Evolutionary conservation across 192 early-diverging fungal species (phyloP).

Genomic region (Coemansia sp.): DNA sequence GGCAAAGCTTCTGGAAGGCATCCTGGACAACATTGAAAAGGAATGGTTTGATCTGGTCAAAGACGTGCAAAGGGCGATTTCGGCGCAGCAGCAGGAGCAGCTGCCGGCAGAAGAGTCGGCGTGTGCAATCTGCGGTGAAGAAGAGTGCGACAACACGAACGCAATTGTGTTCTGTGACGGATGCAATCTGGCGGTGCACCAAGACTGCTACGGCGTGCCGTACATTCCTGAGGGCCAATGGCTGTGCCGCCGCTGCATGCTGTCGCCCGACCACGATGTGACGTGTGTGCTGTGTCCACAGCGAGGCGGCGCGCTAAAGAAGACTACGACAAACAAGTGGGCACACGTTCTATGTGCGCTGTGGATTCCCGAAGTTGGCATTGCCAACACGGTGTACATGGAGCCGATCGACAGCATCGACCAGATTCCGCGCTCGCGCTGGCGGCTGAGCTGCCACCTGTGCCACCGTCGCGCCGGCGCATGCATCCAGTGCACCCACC

Average conservation of each 20-base stretch:
- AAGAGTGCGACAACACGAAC: constrained; percentile 99
- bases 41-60: constrained; percentile 95
- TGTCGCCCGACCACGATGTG: constrained; percentile 86
- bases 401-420: constrained; percentile 95
- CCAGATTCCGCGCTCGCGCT: constrained; percentile 83
- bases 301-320: constrained; percentile 93
- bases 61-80: constrained; percentile 69
- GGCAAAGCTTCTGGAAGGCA: constrained; percentile 69
- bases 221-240: constrained; percentile 99
- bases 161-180: constrained; percentile 99
- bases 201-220: constrained; percentile 99
- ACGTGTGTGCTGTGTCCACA: constrained; percentile 91
- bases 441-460: constrained; percentile 84
- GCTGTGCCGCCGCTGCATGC: constrained; percentile 97
- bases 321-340: constrained; percentile 91
- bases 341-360: constrained; percentile 93
- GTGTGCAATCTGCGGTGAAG: constrained; percentile 95
- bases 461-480: constrained; percentile 82
- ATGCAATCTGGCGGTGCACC: constrained; percentile 98
- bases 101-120: constrained; percentile 77
- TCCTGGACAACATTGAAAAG: constrained; percentile 92
- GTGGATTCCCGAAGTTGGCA: constrained; percentile 93
- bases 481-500: constrained; percentile 93
- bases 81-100: constrained; percentile 55
- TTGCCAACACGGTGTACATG: constrained; percentile 93